These are phyloP conservation scores for Camellia oleifera DNA, from an alignment of 179 eudicot species.

Conservation along the genomic window DNA sequence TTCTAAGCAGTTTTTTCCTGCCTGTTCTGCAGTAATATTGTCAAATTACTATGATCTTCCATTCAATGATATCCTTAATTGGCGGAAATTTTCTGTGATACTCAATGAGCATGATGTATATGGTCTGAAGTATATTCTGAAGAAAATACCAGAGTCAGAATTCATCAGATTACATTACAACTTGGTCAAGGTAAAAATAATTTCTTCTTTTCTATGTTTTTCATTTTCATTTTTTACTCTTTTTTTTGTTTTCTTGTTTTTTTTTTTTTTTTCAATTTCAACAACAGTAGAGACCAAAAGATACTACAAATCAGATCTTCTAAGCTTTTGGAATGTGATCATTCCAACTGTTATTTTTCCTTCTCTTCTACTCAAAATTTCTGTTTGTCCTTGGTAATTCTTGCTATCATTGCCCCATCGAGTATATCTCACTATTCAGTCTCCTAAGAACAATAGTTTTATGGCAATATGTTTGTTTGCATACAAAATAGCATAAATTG, in stretches of 20 bases:
- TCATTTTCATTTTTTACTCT: neutral
- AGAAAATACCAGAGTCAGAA: slow-evolving; percentile 53
- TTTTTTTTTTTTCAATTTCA: too few relatives aligned
- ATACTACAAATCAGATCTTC: too few relatives aligned
- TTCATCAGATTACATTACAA: slow-evolving; percentile 61
- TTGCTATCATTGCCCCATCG: too few relatives aligned
- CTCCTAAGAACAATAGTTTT: too few relatives aligned
- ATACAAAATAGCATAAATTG: too few relatives aligned
- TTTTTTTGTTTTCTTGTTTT: too few relatives aligned
- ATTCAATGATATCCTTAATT: slow-evolving; percentile 73
- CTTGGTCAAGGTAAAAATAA: slow-evolving; percentile 55
- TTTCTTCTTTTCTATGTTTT: neutral
- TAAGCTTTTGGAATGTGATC: neutral
- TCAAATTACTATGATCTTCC: slow-evolving; percentile 82
- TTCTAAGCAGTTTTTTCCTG: slow-evolving; percentile 5
- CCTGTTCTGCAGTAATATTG: slow-evolving; percentile 54
- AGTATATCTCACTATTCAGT: neutral
- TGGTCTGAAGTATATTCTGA: slow-evolving; percentile 68
- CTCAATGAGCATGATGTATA: slow-evolving; percentile 70
- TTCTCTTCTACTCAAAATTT: neutral
- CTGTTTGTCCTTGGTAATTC: too few relatives aligned
- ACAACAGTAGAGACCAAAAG: too few relatives aligned
- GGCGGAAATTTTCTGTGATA: slow-evolving; percentile 68
- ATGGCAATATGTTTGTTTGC: too few relatives aligned
- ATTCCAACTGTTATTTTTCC: neutral